Base-by-base conservation (phyloP, 2,329 filamentous ascomycete species). In the Sporothrix protearum region DNA sequence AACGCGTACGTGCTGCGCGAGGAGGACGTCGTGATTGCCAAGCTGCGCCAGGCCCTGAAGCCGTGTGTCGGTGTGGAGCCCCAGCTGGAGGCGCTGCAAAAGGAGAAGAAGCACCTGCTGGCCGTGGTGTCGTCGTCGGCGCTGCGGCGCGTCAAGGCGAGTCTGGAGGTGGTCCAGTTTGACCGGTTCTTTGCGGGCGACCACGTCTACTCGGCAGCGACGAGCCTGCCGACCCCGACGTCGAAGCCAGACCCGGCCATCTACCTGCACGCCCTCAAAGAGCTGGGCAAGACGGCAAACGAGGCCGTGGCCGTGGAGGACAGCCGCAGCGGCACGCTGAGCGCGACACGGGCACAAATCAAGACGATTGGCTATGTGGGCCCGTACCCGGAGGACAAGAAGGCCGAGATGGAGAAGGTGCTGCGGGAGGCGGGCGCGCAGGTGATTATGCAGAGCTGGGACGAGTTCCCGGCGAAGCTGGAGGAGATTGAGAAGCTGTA, bases 221-320 rank as follows among this genome's bases (percentile, higher is more conserved):
- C 90, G 42, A 93, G 90, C 72, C 86, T 97, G 76, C 84, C 87
- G 71, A 88, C 85, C 78, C 94, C 94, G n/a, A 94, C 92, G 71
- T 92, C 89, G 81, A 97, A 97, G 87, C 94, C 94, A 19, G 92
- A 97, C 81, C 94, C 94, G 22, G 92, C 92, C 76, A 91, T 97
- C 82, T 97, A 97, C 84, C 82, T 93, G 75, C 87, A 91, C 80
- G 92, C 94, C 28, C 87, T 94, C 79, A 83, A 93, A 81, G 83
- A 88, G 78, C 85, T 96, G 68, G 91, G 90, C 73, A 91, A 91
- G 82, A 87, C 86, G 77, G 84, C 92, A 1, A 83, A 84, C 63
- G 90, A 96, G 84, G 89, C 87, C 75, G 85, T 97, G 42, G 92
- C 94, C 30, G 88, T 97, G 72, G 94, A 97, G 85, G 94, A 97